Base-by-base conservation (phyloP, 1,284 basidiomycete genomes). In the Ceratobasidium sp. region DNA sequence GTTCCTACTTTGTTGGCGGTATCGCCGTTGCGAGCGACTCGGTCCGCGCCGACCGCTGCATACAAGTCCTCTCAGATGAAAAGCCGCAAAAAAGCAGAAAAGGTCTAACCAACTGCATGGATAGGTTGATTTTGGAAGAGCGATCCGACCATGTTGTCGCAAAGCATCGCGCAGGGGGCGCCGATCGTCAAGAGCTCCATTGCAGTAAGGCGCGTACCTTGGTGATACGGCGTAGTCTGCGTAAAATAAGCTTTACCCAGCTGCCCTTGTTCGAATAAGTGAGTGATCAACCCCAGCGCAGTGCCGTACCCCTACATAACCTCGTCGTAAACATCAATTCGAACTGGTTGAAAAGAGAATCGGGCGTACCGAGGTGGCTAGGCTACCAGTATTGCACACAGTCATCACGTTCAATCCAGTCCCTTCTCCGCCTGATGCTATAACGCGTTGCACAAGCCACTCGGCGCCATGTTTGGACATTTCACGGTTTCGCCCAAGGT, bases 301-400 rank as follows among this genome's bases (percentile, higher is more conserved):
- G 95, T 98, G 26, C 95, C 95, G 81, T 96, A 96, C 28, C 95
- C 95, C 94, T 95, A 75, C 38, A 32, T 71, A 75, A 43, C 38
- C 62, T 73, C 28, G 64, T 69, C 32, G 61, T 35, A 38, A 9
- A 16, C 23, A 2, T 1, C 1, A 14, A n/a, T 18, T 38, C 32
- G 32, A 7, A n/a, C 8, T 6, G 54, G 9, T 6, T 58, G 63
- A 50, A 11, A 44, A 30, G 7, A 8, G 6, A 61, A 28, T n/a
- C n/a, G 3, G 58, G 83, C 90, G 74, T 76, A 95, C 94, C 47
- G 94, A 95, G 21, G 95, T 97, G 1, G 95, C 95, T 74, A 98
- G 85, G 30, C 92, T 94, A 21, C 95, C 95, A 21, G 95, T 97
- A 81, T 98, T 98, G 84, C 95, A 98, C n/a, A 97, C 94, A 3